Base-by-base conservation (phyloP, 139 green algal species). In the Micractinium conductrix region DNA sequence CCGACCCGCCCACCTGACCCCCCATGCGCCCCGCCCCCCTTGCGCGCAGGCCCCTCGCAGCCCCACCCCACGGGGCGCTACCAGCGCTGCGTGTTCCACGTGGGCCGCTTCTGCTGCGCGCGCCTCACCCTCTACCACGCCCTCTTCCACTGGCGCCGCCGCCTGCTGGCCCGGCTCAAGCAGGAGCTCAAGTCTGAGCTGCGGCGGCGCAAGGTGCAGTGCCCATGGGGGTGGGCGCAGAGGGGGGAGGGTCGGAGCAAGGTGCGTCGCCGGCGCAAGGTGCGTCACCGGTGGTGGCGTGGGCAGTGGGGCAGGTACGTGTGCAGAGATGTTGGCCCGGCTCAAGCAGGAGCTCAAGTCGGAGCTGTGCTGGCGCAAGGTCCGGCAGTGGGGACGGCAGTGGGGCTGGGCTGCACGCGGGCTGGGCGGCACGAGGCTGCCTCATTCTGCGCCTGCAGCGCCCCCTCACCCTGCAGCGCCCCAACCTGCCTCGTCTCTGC, bases 71-170 rank as follows among this genome's bases (percentile, higher is more conserved):
- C n/a, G n/a, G n/a, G n/a, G n/a, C n/a, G 35, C 28, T 81, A 81
- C 35, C 4, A 5, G 1, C 21, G 74, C 21, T 9, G 38, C 35
- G 17, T 33, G 8, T 88, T 85, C 37, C 21, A 38, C 24, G 84
- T 88, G n/a, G 84, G 84, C 21, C 84, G 65, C 43, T 83, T 79
- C 70, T 88, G 84, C 84, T 85, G 74, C 62, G 84, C 58, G 14
- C 84, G 84, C n/a, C 62, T 88, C 22, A 30, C 45, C 4, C 75
- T 88, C 35, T 88, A 85, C 84, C 84, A 88, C 38, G 76, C 62
- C 7, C 55, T 88, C 10, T 69, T 80, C 62, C 84, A 88, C 84
- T 88, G 76, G 75, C 55, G 84, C 50, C 84, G 65, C 70, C 84
- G 84, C 62, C 58, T 88, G 71, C 33, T 71, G 42, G 65, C 44